These are phyloP conservation scores for Glycine soja DNA, from an alignment of 306 rosid species.

Conservation along the genomic window DNA sequence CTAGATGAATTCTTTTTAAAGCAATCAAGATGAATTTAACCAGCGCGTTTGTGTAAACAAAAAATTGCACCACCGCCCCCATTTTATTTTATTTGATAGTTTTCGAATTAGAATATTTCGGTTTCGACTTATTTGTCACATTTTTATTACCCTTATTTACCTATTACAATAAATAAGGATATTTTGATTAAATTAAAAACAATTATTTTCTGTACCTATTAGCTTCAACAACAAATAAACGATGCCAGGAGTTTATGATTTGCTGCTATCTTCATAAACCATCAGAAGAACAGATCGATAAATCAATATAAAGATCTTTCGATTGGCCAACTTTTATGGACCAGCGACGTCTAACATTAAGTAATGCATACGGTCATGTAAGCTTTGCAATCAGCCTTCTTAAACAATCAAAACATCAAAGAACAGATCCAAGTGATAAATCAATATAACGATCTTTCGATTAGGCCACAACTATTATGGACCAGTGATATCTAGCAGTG, in stretches of 20 bases:
- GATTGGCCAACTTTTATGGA: conserved; percentile 5
- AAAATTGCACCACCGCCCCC: background rate
- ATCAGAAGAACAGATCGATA: background rate
- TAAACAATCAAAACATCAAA: too few species aligned
- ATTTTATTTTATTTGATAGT: too few species aligned
- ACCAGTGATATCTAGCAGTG: background rate
- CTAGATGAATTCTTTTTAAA: background rate
- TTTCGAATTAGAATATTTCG: background rate
- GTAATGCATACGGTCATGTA: too few species aligned
- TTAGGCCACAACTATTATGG: conserved; percentile 4
- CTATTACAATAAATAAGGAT: background rate
- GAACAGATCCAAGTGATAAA: background rate
- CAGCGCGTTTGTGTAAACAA: background rate
- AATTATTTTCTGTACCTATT: too few species aligned
- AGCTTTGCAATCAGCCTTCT: too few species aligned
- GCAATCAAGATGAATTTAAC: background rate
- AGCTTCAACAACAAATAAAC: background rate
- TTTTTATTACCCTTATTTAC: background rate
- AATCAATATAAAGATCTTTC: background rate
- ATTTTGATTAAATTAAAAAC: too few species aligned
- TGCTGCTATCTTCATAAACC: too few species aligned
- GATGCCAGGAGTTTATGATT: too few species aligned
- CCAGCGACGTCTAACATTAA: background rate
- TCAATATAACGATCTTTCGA: background rate
- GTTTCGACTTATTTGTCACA: too few species aligned